Base-by-base conservation (phyloP, 140 eudicot genomes). In the Stevia rebaudiana region DNA sequence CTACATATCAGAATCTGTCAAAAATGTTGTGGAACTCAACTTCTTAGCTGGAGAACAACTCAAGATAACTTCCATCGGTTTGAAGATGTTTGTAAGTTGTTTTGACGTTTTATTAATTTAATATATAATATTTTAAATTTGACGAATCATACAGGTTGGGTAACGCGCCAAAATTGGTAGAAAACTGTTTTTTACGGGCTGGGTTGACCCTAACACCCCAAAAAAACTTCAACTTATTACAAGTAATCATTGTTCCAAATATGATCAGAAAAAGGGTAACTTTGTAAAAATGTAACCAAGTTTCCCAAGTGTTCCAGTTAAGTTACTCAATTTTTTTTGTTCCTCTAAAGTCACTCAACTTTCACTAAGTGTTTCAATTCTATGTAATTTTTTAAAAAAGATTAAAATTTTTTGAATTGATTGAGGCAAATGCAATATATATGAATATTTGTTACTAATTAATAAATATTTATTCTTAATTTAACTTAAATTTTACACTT, bases 81-180 rank as follows among this genome's bases (percentile, higher is more conserved):
- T 94, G 22, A 88, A 94, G 86, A 94, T 94, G 99, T 94, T 94
- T 94, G 99, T 94, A 83, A 85, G 98, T 83, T 39, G 28, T 65
- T 16, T 16, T 71, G 31, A 28, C 24, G 5, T 37, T 24, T 49
- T 48, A 24, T 12, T 17, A 21, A 24, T 15, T 59, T 5, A 56
- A 11, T 31, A 31, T 5, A 8, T 59, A 8, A 9, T 1, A n/a
- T 5, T 51, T 10, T 11, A 8, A 2, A 21, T 48, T 48, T 9
- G 28, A 18, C 12, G 35, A 11, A 17, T 30, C 16, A 10, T 9
- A 15, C 3, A 6, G 69, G 69, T 10, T 10, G 17, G 25, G 44
- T 43, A 17, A 25, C 2, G 23, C n/a, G 53, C 40, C 40, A 39
- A 33, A 12, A 12, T 9, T 1, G 4, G 39, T 24, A 16, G 16